A percentile compares a stretch with the other conserved stretches of the same genome.
phyloP scores from a whole-genome alignment of 2,329 filamentous ascomycete genomes.

The Thielaviopsis punctulata region DNA sequence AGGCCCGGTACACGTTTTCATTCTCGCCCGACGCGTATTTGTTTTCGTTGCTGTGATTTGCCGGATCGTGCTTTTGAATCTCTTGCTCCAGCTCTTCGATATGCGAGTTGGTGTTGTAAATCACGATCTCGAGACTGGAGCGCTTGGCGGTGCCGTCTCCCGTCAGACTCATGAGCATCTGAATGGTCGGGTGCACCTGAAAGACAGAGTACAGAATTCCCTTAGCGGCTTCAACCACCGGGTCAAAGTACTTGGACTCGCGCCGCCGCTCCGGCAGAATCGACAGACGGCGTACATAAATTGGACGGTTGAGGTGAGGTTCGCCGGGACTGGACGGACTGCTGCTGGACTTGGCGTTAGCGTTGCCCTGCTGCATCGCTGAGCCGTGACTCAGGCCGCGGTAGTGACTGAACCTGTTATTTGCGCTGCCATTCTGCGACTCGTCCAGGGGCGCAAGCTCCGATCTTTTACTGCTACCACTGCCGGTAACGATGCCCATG shows the following conservation, averaged over 20 bases:
- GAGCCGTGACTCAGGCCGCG: constrained; percentile 52
- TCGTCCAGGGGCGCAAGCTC: constrained; percentile 48
- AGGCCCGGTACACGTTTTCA: constrained; percentile 46
- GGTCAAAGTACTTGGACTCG: constrained; percentile 43
- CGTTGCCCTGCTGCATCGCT: constrained; percentile 40
- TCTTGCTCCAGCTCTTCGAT: constrained; percentile 49
- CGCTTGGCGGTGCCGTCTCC: constrained; percentile 42
- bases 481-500: constrained; percentile 49
- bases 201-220: constrained; percentile 50
- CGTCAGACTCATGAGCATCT: constrained; percentile 44
- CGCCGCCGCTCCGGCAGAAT: constrained; percentile 45
- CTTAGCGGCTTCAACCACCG: constrained; percentile 46
- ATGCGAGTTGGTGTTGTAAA: constrained; percentile 50
- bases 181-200: constrained; percentile 50
- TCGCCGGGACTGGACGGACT: constrained; percentile 46
- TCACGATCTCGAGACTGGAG: constrained; percentile 48
- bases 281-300: constrained; percentile 46
- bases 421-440: constrained; percentile 31
- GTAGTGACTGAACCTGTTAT: constrained; percentile 49
- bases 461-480: constrained; percentile 42
- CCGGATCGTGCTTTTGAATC: constrained; percentile 41
- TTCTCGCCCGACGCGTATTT: constrained; percentile 35
- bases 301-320: constrained; percentile 36
- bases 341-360: constrained; percentile 21
- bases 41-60: constrained; percentile 18